phyloP scores from a whole-genome alignment of 129 eudicot species.

The Deinandra increscens region DNA sequence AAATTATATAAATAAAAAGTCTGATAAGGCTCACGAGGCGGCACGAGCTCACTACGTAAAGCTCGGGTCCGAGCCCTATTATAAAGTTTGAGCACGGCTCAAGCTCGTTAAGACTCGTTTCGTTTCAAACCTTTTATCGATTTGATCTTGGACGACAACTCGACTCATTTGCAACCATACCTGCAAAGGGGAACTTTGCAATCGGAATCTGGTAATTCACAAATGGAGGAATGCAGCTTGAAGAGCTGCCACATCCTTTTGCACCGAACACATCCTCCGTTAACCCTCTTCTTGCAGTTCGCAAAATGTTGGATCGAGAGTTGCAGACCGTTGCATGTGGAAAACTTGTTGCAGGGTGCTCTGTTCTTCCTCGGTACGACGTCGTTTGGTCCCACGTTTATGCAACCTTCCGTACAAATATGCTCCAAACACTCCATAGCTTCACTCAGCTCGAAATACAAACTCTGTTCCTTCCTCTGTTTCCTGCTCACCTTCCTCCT shows the following conservation, averaged over 20 bases:
- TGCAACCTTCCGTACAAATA: constrained; percentile 90
- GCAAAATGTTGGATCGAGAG: constrained; percentile 75
- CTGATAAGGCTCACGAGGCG: too few species aligned
- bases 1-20: too few species aligned
- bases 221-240: constrained; percentile 73
- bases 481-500: constrained; percentile 64
- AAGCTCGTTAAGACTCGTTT: too few species aligned
- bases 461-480: constrained; percentile 59
- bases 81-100: too few species aligned
- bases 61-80: too few species aligned
- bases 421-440: constrained; percentile 97
- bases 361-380: constrained; percentile 48
- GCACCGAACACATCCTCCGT: constrained; percentile 77
- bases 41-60: too few species aligned
- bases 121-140: too few species aligned
- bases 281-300: constrained; percentile 63
- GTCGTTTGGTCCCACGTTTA: constrained; percentile 73
- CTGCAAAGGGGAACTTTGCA: constrained; percentile 98
- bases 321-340: constrained; percentile 79
- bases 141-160: too few species aligned
- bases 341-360: constrained; percentile 71
- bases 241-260: constrained; percentile 93
- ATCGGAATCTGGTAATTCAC: constrained; percentile 58
- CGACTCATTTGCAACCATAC: too few species aligned
- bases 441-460: constrained; percentile 78